Evolutionary conservation across 106 monocot species (phyloP).

Genomic region (Hemerocallis citrina): DNA sequence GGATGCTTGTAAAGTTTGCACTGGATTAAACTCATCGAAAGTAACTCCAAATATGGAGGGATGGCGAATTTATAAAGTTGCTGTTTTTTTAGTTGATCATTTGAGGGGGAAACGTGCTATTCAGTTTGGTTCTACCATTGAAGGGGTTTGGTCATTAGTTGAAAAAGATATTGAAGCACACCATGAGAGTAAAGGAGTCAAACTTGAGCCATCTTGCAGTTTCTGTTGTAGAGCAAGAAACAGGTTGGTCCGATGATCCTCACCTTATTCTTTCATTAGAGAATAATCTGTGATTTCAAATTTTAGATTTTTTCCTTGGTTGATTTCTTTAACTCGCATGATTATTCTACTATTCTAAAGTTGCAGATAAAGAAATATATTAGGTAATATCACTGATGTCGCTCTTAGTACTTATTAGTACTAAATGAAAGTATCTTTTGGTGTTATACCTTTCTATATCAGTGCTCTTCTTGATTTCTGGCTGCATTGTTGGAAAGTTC

Average conservation of each 20-base stretch:
- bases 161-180: slow-evolving; percentile 37
- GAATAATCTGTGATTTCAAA: too few relatives aligned
- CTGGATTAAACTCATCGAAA: slow-evolving; percentile 34
- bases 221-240: slow-evolving; percentile 35
- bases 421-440: too few relatives aligned
- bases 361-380: too few relatives aligned
- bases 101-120: slow-evolving; percentile 38
- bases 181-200: slow-evolving; percentile 3
- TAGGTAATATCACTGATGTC: too few relatives aligned
- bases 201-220: slow-evolving; percentile 31
- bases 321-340: too few relatives aligned
- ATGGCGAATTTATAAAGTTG: slow-evolving; percentile 60
- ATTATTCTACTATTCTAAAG: too few relatives aligned
- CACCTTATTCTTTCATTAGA: too few relatives aligned
- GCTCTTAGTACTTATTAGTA: too few relatives aligned
- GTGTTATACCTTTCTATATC: too few relatives aligned
- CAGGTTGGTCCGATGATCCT: slow-evolving; percentile 28
- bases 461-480: too few relatives aligned
- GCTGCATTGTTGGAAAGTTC: too few relatives aligned
- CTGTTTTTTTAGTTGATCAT: slow-evolving; percentile 42
- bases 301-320: too few relatives aligned
- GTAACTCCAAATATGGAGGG: slow-evolving; percentile 22
- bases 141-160: slow-evolving; percentile 50
- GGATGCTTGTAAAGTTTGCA: slow-evolving; percentile 51
- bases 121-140: slow-evolving; percentile 19